These are phyloP conservation scores for Hippophae rhamnoides DNA, from an alignment of 306 rosid species.

Conservation along the genomic window DNA sequence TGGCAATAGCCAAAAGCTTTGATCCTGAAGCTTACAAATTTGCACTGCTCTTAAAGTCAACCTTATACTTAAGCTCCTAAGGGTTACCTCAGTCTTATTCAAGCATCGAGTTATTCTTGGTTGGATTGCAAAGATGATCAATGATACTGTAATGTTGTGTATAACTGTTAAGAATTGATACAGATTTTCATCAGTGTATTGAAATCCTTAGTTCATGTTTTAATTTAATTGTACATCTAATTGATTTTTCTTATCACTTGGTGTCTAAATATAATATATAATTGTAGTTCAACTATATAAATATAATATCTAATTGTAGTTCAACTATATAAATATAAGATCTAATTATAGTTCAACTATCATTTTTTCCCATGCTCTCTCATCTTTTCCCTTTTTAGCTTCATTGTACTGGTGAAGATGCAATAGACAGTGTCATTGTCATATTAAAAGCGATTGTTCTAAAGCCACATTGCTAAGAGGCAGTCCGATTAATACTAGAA, in stretches of 20 bases:
- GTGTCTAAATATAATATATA: too few relatives aligned
- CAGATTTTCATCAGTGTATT: neutral
- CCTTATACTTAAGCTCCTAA: too few relatives aligned
- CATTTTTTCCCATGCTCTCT: slow-evolving; percentile 11
- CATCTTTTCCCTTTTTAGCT: slow-evolving; percentile 41
- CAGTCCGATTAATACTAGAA: slow-evolving; percentile 27
- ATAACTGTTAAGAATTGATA: neutral
- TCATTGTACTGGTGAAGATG: slow-evolving; percentile 58
- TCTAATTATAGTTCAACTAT: too few relatives aligned
- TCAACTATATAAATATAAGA: too few relatives aligned
- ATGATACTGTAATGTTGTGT: neutral
- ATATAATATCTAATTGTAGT: too few relatives aligned
- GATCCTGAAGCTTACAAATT: too few relatives aligned
- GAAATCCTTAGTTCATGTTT: neutral
- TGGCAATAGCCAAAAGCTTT: too few relatives aligned
- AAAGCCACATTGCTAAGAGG: slow-evolving; percentile 46
- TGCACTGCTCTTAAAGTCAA: too few relatives aligned
- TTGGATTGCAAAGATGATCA: neutral
- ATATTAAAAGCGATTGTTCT: slow-evolving; percentile 64
- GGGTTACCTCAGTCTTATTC: too few relatives aligned
- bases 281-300: too few relatives aligned
- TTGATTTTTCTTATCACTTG: too few relatives aligned
- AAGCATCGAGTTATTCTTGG: neutral
- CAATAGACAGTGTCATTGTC: slow-evolving; percentile 50
- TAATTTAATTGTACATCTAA: neutral